A percentile compares a stretch with the other conserved stretches of the same genome.
These are phyloP conservation scores for Arthrinium puccinioides DNA, from an alignment of 2,329 filamentous ascomycete species.

Conservation along the genomic window DNA sequence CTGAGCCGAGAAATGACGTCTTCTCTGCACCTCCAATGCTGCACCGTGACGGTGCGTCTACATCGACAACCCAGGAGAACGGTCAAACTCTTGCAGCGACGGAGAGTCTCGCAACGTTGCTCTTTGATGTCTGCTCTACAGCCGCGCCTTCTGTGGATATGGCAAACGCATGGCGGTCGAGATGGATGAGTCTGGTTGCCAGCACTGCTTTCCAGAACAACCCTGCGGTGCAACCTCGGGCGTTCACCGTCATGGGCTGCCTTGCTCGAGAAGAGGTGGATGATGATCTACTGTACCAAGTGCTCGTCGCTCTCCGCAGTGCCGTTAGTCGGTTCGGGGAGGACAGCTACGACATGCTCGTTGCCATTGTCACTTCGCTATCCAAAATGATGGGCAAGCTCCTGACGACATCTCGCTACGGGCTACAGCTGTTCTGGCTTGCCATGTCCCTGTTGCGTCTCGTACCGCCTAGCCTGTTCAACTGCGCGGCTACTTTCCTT, in stretches of 20 bases:
- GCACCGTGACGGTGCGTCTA: constrained; percentile 44
- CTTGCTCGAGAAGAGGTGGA: constrained; percentile 65
- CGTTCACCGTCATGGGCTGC: constrained; percentile 66
- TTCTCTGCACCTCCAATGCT: constrained; percentile 43
- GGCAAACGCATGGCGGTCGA: constrained; percentile 61
- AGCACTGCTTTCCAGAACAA: constrained; percentile 70
- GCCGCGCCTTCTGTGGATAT: constrained; percentile 58
- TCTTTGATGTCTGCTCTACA: constrained; percentile 57
- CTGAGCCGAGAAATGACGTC: constrained; percentile 52
- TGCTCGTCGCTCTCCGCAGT: constrained; percentile 59
- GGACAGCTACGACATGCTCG: constrained; percentile 61
- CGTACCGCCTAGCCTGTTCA: constrained; percentile 56
- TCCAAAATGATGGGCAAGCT: constrained; percentile 68
- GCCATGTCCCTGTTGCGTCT: constrained; percentile 59
- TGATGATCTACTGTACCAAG: constrained; percentile 64
- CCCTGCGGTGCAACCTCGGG: constrained; percentile 61
- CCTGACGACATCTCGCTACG: constrained; percentile 59
- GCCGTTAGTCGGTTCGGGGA: constrained; percentile 59
- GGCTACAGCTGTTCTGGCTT: constrained; percentile 63
- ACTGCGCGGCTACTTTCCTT: constrained; percentile 57
- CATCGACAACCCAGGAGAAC: constrained; percentile 46
- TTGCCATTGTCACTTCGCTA: constrained; percentile 58
- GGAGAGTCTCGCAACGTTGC: constrained; percentile 52
- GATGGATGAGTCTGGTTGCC: constrained; percentile 67
- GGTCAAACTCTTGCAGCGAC: constrained; percentile 46